These are phyloP conservation scores for Leccinum aurantiacum DNA, from an alignment of 768 basidiomycete genomes.

Conservation along the genomic window DNA sequence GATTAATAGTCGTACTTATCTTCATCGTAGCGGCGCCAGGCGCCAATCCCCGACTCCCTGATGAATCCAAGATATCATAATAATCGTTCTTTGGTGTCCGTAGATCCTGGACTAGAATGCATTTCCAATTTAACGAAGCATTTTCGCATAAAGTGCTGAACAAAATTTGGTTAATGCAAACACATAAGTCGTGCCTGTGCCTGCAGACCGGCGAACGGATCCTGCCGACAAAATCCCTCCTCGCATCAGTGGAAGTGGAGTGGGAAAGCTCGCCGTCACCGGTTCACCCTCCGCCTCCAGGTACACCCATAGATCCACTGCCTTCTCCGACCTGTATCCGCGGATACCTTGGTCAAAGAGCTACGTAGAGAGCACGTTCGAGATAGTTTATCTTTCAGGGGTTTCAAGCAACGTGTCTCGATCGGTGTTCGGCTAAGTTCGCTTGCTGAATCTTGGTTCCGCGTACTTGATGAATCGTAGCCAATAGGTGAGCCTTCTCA, in stretches of 20 bases:
- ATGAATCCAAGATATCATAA: too few relatives aligned
- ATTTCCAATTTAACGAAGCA: too few relatives aligned
- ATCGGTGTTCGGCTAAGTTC: constrained; percentile 11
- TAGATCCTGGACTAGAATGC: too few relatives aligned
- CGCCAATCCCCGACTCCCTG: too few relatives aligned
- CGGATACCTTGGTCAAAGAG: constrained; percentile 31
- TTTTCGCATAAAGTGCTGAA: constrained; percentile 10
- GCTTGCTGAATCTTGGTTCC: constrained; percentile 4
- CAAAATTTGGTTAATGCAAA: too few relatives aligned
- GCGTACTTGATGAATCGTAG: constrained; percentile 1
- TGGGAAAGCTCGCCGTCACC: constrained; percentile 72
- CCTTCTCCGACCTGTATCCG: constrained; percentile 28
- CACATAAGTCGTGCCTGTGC: too few relatives aligned
- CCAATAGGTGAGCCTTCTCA: constrained; percentile 15
- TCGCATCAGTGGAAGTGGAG: too few relatives aligned
- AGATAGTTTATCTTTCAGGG: constrained; percentile 5
- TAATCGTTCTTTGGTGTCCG: too few relatives aligned
- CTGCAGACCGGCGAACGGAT: too few relatives aligned
- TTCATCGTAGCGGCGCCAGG: constrained; percentile 36
- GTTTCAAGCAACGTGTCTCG: constrained; percentile 3
- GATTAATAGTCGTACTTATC: constrained; percentile 76
- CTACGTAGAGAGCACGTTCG: constrained; percentile 17
- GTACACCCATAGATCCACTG: constrained; percentile 28
- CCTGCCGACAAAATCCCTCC: too few relatives aligned
- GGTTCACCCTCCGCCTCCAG: constrained; percentile 35